Conservation (phyloP, 75 land plant genomes). For the Pinus taeda region DNA sequence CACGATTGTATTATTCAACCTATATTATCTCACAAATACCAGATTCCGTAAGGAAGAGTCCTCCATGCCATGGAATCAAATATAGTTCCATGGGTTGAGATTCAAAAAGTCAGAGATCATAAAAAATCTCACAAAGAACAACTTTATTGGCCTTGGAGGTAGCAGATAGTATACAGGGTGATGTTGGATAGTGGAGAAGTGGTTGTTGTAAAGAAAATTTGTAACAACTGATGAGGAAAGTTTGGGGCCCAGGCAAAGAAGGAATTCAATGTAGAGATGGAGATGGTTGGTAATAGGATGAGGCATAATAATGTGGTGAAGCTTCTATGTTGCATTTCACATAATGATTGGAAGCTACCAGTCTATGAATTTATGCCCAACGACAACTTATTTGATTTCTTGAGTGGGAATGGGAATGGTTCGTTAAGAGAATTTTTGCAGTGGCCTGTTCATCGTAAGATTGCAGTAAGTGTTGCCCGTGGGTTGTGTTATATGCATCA, state of each 20-base stretch:
- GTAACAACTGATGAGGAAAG: constrained; percentile 4
- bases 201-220: constrained; percentile 57
- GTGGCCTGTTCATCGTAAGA: constrained; percentile 11
- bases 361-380: constrained; percentile 74
- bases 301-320: constrained; percentile 53
- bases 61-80: too few species aligned
- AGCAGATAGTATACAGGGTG: constrained; percentile 48
- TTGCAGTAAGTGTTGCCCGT: constrained; percentile 21
- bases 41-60: too few species aligned
- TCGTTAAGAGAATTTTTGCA: background rate
- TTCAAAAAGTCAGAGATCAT: too few species aligned
- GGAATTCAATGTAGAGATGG: constrained; percentile 40
- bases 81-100: too few species aligned
- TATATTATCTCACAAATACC: too few species aligned
- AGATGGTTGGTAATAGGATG: constrained; percentile 26
- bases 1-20: too few species aligned
- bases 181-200: constrained; percentile 9
- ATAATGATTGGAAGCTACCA: constrained; percentile 38
- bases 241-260: constrained; percentile 12
- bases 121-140: constrained; percentile 26
- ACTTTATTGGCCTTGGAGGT: constrained; percentile 49
- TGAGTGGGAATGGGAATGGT: constrained; percentile 28
- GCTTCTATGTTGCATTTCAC: constrained; percentile 40
- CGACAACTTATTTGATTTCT: constrained; percentile 52
- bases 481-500: constrained; percentile 32